A percentile compares a stretch with the other conserved stretches of the same genome.
These are phyloP conservation scores for Starmera pachycereana DNA, from an alignment of 805 yeast genomes.

Conservation along the genomic window DNA sequence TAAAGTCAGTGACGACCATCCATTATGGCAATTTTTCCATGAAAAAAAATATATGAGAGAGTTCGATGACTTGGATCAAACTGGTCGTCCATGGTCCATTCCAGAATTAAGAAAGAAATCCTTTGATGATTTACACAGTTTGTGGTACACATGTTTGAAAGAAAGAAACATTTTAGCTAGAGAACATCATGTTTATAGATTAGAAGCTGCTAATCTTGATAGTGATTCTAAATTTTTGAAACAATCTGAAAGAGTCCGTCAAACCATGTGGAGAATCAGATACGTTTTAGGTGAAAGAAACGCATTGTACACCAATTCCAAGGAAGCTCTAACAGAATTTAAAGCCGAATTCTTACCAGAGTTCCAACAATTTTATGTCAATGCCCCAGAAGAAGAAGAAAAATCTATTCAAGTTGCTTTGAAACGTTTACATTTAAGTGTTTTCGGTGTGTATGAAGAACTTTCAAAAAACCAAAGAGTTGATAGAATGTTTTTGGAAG, in stretches of 20 bases:
- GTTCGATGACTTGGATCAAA: slow-evolving; percentile 38
- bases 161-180: slow-evolving; percentile 75
- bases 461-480: slow-evolving; percentile 47
- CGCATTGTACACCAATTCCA: slow-evolving; percentile 53
- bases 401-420: slow-evolving; percentile 56
- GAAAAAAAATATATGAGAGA: slow-evolving; percentile 53
- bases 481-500: slow-evolving; percentile 51
- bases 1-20: slow-evolving; percentile 73
- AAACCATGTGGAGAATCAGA: slow-evolving; percentile 70
- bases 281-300: slow-evolving; percentile 84
- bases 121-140: slow-evolving; percentile 81
- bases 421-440: slow-evolving; percentile 69
- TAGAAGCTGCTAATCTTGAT: slow-evolving; percentile 24
- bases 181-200: slow-evolving; percentile 53
- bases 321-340: slow-evolving; percentile 30
- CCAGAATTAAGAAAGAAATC: slow-evolving; percentile 85
- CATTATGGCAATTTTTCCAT: slow-evolving; percentile 86
- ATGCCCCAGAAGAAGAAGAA: slow-evolving; percentile 42
- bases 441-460: slow-evolving; percentile 69
- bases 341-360: slow-evolving; percentile 41
- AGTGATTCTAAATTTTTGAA: slow-evolving; percentile 19
- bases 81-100: slow-evolving; percentile 75
- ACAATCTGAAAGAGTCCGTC: slow-evolving; percentile 34
- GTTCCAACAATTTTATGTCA: slow-evolving; percentile 49
- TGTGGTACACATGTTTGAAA: slow-evolving; percentile 82